Base-by-base conservation (phyloP, 495 filamentous ascomycete genomes). In the Penicillium chermesinum region DNA sequence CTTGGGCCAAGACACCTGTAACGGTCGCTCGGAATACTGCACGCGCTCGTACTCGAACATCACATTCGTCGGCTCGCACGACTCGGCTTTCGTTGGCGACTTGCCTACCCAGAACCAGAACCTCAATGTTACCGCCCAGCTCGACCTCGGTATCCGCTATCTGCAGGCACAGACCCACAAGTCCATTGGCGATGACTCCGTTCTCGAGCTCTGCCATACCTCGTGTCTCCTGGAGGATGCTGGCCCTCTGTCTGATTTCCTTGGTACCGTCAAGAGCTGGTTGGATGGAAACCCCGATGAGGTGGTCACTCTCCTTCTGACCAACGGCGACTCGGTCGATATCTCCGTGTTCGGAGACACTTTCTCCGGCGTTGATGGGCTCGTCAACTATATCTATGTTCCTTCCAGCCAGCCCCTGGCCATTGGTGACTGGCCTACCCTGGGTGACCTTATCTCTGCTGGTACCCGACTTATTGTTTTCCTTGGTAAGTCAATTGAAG, bases 141-240 rank as follows among this genome's bases (percentile, higher is more conserved):
- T 89, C 2, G 74, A 82, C 21, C 76, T 82, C 16, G 86, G 86
- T 9, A 75, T 89, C 48, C 80, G 86, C 7, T 77, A 86, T 25
- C 68, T 89, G 1, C 82, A 87, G 58, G 82, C 70, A 15, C 85
- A 90, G 61, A 81, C 86, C 7, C 84, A 89, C 66, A 52, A 56
- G 32, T 47, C 64, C 2, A 37, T 63, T 19, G 51, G 72, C 20
- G 41, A 57, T 33, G 54, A 75, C 15, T 70, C 69, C n/a, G 70
- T 67, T 1, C 66, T 86, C 30, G 60, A 74, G 18, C 69, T 88
- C 36, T 88, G 86, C 59, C 85, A 88, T 58, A 85, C 82, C 1
- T 68, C 65, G 17, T 89, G 85, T 61, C 35, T 62, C 2, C 70
- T 88, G 9, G 72, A 85, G 34, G 83, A 88, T 56, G 86, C 76